Evolutionary conservation across 768 basidiomycete genomes (phyloP).

Genomic region (Tylopilus sp.): DNA sequence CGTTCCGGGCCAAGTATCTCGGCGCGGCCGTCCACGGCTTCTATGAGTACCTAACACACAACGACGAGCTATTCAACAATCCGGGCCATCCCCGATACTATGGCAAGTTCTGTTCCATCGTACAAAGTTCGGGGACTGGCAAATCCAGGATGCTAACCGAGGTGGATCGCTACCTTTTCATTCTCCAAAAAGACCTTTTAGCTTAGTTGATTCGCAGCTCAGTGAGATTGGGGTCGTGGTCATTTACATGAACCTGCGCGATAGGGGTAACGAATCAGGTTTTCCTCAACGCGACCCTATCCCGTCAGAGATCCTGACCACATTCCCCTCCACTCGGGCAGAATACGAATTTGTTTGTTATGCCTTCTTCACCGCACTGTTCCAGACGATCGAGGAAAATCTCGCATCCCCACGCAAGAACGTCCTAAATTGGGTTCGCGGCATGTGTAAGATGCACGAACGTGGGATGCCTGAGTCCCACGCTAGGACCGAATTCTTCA

Average conservation of each 20-base stretch:
- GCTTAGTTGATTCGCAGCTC: background rate
- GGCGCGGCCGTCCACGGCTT: constrained; percentile 11
- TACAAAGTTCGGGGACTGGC: no score
- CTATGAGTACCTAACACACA: no score
- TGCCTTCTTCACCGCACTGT: background rate
- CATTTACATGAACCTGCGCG: constrained; percentile 17
- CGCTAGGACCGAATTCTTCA: background rate
- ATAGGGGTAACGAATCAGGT: background rate
- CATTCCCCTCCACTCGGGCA: background rate
- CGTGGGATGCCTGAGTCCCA: background rate
- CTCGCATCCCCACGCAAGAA: background rate
- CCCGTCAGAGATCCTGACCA: background rate
- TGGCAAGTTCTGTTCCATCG: no score
- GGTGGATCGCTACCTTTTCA: no score
- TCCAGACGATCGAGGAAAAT: background rate
- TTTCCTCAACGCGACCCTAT: constrained; percentile 15
- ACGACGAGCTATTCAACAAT: constrained; percentile 6
- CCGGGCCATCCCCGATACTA: background rate
- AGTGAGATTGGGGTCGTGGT: constrained; percentile 13
- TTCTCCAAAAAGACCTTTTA: no score
- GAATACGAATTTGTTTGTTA: background rate
- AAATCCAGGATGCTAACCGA: no score
- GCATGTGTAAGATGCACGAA: background rate
- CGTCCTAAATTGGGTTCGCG: background rate
- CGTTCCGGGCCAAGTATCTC: background rate